Percentiles rank a stretch among this genome's conserved stretches.
Evolutionary conservation across 495 filamentous ascomycete species (phyloP).

Genomic region (Penicillium cinerascens): DNA sequence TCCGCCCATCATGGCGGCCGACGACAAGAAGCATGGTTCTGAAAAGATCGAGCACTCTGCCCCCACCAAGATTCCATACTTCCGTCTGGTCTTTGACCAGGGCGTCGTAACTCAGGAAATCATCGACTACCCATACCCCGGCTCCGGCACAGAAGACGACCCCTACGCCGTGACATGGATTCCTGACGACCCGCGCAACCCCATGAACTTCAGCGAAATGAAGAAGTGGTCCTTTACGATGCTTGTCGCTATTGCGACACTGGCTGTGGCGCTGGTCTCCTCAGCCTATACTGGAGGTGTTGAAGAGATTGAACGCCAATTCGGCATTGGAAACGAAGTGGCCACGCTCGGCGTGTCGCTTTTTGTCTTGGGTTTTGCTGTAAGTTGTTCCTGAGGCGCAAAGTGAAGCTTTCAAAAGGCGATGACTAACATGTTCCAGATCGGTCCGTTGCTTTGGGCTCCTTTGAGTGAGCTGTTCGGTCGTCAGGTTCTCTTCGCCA

Average conservation of each 20-base stretch:
- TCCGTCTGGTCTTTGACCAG: conserved; percentile 48
- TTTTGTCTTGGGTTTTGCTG: conserved; percentile 75
- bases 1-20: conserved; percentile 29
- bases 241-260: conserved; percentile 61
- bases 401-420: neutral
- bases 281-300: conserved; percentile 74
- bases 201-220: conserved; percentile 56
- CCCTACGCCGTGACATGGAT: conserved; percentile 76
- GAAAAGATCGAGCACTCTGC: conserved; percentile 30
- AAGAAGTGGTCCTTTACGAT: conserved; percentile 73
- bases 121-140: conserved; percentile 57
- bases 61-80: conserved; percentile 41
- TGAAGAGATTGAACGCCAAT: conserved; percentile 54
- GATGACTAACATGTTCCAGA: neutral
- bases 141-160: conserved; percentile 68
- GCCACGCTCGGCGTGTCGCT: conserved; percentile 66
- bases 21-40: conserved; percentile 18
- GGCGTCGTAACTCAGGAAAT: conserved; percentile 54
- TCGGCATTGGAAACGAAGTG: conserved; percentile 57
- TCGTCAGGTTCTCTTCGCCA: conserved; percentile 64
- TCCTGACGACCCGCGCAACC: conserved; percentile 66
- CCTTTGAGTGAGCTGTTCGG: conserved; percentile 70
- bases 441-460: conserved; percentile 60
- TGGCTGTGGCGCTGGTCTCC: conserved; percentile 73
- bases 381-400: conserved; percentile 15